These are phyloP conservation scores for Ascoidea asiatica DNA, from an alignment of 805 yeast species.

Conservation along the genomic window DNA sequence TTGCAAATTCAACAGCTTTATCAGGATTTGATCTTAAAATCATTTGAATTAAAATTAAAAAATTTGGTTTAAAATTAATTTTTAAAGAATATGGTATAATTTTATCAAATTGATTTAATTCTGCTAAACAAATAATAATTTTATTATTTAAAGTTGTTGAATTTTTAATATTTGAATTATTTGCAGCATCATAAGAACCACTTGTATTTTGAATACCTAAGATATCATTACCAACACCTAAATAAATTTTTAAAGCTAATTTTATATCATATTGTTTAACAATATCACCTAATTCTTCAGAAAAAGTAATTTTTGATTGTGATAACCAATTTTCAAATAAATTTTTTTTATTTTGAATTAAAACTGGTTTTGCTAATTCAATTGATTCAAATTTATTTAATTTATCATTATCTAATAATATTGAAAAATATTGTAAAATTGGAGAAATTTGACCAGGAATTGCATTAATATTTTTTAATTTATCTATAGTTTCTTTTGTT, in stretches of 20 bases:
- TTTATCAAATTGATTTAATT: slow-evolving; percentile 91
- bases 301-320: slow-evolving; percentile 84
- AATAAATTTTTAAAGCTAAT: slow-evolving; percentile 81
- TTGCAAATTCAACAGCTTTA: slow-evolving; percentile 94
- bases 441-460: slow-evolving; percentile 94
- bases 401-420: slow-evolving; percentile 82
- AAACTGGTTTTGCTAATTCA: slow-evolving; percentile 88
- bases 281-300: slow-evolving; percentile 97
- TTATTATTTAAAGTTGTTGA: slow-evolving; percentile 23
- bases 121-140: slow-evolving; percentile 87
- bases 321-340: slow-evolving; percentile 92
- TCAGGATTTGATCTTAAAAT: slow-evolving; percentile 92
- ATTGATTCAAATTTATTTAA: slow-evolving; percentile 87
- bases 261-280: slow-evolving; percentile 80
- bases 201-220: not conserved
- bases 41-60: slow-evolving; percentile 77
- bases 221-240: slow-evolving; percentile 17
- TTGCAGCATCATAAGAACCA: not conserved
- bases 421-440: slow-evolving; percentile 81
- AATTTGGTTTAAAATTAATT: slow-evolving; percentile 82
- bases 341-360: slow-evolving; percentile 89
- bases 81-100: slow-evolving; percentile 88
- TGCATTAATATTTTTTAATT: slow-evolving; percentile 80
- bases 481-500: slow-evolving; percentile 87
- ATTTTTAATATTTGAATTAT: slow-evolving; percentile 62